Base-by-base conservation (phyloP, 2,329 filamentous ascomycete genomes). In the Ceratocystis eucalypticola region DNA sequence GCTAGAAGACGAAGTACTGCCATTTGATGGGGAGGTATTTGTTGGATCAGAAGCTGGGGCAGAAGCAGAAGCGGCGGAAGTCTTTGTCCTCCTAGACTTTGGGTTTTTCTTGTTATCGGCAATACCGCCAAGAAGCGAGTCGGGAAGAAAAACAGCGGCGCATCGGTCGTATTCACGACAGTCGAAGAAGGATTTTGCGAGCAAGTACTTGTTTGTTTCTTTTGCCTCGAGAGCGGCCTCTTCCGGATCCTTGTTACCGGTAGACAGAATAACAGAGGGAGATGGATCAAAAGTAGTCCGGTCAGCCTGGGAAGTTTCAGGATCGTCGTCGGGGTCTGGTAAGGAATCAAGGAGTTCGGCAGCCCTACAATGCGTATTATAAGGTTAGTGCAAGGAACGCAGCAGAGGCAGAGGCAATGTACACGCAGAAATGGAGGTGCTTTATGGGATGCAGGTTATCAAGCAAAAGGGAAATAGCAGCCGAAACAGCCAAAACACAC, bases 161-260 rank as follows among this genome's bases (percentile, higher is more conserved):
- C 93, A 96, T 69, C 94, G 89, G 73, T 97, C 93, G 72, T 88
- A 97, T 74, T 99, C 94, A 71, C 90, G 88, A 71, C 91, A 96
- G 75, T 97, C 93, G 74, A 97, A 97, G 71, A 95, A 88, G 0
- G 93, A 88, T 75, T 96, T 96, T 65, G 94, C 93, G 22, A 97
- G 80, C 1, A 97, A 82, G 73, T 93, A 97, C 72, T 86, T 89
- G 76, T 88, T 86, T 44, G 90, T 79, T 75, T 97, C 93, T 71
- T 82, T 85, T 0, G 86, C 82, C 74, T 97, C 92, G 2, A 96
- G 80, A 0, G 81, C 78, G 10, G 86, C 85, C 78, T 96, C 91
- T 67, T 82, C 80, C 0, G 85, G 82, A 71, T 95, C 89, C 67
- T 78, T 75, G 67, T 87, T 87, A 28, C 55, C 55, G 22, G 79